Percentiles rank a stretch among this genome's conserved stretches.
Evolutionary conservation across 495 filamentous ascomycete species (phyloP).

Genomic region (Hyaloscypha finlandica): DNA sequence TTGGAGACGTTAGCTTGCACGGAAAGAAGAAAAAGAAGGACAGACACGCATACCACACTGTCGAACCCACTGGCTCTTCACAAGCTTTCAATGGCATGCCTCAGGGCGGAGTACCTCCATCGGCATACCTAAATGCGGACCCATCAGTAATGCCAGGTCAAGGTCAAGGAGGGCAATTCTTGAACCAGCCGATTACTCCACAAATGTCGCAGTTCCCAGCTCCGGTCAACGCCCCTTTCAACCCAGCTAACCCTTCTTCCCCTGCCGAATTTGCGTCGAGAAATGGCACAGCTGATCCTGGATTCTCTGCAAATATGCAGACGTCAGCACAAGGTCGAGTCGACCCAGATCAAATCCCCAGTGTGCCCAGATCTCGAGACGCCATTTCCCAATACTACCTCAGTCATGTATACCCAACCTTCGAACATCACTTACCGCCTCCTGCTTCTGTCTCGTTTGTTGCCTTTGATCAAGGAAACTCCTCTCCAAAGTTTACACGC

Average conservation of each 20-base stretch:
- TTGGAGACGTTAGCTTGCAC: conserved; percentile 55
- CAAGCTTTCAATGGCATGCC: conserved; percentile 67
- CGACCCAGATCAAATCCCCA: conserved; percentile 92
- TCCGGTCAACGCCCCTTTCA: conserved; percentile 58
- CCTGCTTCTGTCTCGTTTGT: conserved; percentile 90
- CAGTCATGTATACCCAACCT: conserved; percentile 86
- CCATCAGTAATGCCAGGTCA: conserved; percentile 43
- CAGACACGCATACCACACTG: conserved; percentile 85
- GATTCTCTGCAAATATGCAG: conserved; percentile 36
- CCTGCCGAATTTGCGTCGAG: conserved; percentile 60
- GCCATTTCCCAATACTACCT: conserved; percentile 79
- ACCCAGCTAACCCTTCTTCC: conserved; percentile 52
- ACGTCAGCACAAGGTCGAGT: conserved; percentile 70
- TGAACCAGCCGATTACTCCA: conserved; percentile 53
- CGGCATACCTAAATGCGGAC: conserved; percentile 74
- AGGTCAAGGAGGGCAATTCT: conserved; percentile 41
- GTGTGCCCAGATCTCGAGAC: conserved; percentile 85
- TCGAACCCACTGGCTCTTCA: conserved; percentile 69
- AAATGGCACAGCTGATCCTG: conserved; percentile 40
- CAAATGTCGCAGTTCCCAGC: conserved; percentile 63
- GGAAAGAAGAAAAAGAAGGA: conserved; percentile 84
- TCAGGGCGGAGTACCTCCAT: conserved; percentile 53
- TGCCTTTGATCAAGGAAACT: conserved; percentile 92
- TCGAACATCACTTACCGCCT: conserved; percentile 87
- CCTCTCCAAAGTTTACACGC: conserved; percentile 91